Base-by-base conservation (phyloP, 768 basidiomycete species). In the Peribolospora baueri region DNA sequence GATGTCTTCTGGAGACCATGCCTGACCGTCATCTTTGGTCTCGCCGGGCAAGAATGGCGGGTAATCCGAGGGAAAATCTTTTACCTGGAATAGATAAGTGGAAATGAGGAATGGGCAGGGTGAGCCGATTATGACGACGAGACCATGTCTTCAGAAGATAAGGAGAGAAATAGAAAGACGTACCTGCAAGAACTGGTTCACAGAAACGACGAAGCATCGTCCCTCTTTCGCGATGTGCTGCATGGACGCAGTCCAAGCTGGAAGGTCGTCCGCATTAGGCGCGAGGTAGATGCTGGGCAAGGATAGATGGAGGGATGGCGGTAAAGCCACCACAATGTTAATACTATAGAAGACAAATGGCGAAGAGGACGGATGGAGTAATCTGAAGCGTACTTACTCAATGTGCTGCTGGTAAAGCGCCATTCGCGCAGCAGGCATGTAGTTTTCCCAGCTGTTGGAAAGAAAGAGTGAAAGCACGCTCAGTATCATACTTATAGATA, bases 191-290 rank as follows among this genome's bases (percentile, higher is more conserved):
- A 25, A 25, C 55, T 59, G 58, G 52, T 47, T 56, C 3, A 57
- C 77, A 10, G 75, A 72, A 37, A 81, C 68, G 51, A 81, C 80
- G 64, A 79, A 79, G 65, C 77, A 79, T 37, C 80, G 73, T 7
- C 80, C 80, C 62, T 81, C 79, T 42, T 76, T 66, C 0, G 79
- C 78, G 51, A 81, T 76, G 60, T 78, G 78, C 37, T 66, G 61
- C 76, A 80, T 78, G 0, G 75, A 73, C 55, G 68, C 65, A 58
- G 70, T 70, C 80, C 79, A 81, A 7, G 62, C 68, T 2, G 72
- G 71, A 3, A 79, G 70, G 4, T 72, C 68, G 58, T 80, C 79
- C 25, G 79, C 78, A 0, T 79, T 80, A 0, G 79, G 78, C 0
- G 76, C 79, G 61, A 76, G 78, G 62, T 78, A 77, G 10, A 80